Evolutionary conservation across 108 stramenopile species (phyloP), one percentile per base, ranked within the genome.

Genomic region (Halocafeteria seosinensis): DNA sequence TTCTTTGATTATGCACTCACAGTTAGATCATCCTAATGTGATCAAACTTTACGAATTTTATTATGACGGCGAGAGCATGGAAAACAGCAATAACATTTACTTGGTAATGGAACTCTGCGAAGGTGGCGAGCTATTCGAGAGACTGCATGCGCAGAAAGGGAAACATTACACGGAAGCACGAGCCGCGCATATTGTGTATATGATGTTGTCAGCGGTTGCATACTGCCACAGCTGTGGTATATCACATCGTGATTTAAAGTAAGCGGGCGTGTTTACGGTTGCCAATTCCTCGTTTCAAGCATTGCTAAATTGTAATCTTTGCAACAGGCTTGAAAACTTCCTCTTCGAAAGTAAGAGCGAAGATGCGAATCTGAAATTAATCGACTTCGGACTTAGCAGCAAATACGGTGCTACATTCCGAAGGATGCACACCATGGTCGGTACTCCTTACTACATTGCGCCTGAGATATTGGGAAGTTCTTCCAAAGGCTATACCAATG

Each of bases 321-420:
- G n/a, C 42, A 67, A 91, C 23, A 93, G 94, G 73, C 75, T 90
- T 28, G 88, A 92, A 74, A 91, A 91, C 62, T 91, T 93, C 68
- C 70, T 93, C 24, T 87, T 96, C 66, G 82, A 83, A 32, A 71
- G 67, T 47, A 66, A 50, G 28, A 68, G 71, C 26, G 66, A 69
- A 8, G 78, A 85, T 50, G 72, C 85, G 12, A 85, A 85, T 47
- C 68, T 96, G 47, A 91, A 90, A 68, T 90, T 96, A 77, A 96
- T 96, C 69, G 95, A 96, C 78, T 94, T 96, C 68, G 95, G 95
- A 34, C 75, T 96, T 25, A 79, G 77, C 38, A 88, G 85, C 73
- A 89, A 92, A 76, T 93, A 91, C 74, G 32, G 9, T 11, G 53
- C 5, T 28, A 28, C 5, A 8, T 5, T 33, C 57, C 57, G 2